Base-by-base conservation (phyloP, 306 rosid species). In the Pyrus bretschneideri region DNA sequence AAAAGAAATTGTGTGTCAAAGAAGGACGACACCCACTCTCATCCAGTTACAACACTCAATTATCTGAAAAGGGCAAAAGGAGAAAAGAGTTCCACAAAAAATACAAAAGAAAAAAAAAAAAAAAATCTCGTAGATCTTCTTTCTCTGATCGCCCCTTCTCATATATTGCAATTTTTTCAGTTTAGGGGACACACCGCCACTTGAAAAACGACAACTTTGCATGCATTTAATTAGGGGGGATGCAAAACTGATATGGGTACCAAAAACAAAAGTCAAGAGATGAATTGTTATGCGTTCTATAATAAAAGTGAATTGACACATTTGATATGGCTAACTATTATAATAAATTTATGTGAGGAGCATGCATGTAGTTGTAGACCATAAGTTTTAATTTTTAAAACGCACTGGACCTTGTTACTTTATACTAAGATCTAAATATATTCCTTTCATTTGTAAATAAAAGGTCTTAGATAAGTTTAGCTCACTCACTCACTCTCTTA, bases 351-450 rank as follows among this genome's bases (percentile, higher is more conserved):
- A 42, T 42, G 45, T 9, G 45, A 33, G 38, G 38, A 38, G 42
- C 42, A 38, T 38, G 42, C 42, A 38, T 38, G 10, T 38, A 38
- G 42, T 38, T 38, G 9, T 38, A 38, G 42, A 38, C 42, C 42
- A 1, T 38, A 38, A 38, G 42, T 38, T 38, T 38, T 38, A 2
- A 38, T 1, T 38, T 38, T 38, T 38, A 38, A 38, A 38, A 38
- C 2, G 10, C 42, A 38, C 9, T 6, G 9, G 40, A 38, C 9
- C 40, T 38, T 38, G 9, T 2, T 1, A 38, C 2, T 38, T 6
- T 1, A 0, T 38, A 38, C 0, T 7, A 38, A 9, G 2, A 2
- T 38, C 2, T 7, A 1, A 9, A 7, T 0, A 0, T 38, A 7
- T 38, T 7, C 0, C 0, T 38, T 38, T 38, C 2, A 38, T 9